Base-by-base conservation (phyloP, 768 basidiomycete species). In the Chalciporus pseudorubinellus region DNA sequence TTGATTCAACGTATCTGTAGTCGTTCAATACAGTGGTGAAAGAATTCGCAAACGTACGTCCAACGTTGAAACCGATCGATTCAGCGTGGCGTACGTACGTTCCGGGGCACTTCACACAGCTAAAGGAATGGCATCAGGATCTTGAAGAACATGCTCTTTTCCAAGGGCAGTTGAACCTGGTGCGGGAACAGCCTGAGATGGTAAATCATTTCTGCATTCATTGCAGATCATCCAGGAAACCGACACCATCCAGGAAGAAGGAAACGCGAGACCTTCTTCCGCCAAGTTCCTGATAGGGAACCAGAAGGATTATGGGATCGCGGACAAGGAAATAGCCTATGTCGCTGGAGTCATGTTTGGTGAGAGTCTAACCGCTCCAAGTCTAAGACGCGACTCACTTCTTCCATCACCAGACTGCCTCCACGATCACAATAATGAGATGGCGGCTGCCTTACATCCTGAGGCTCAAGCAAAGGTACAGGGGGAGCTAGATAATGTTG, bases 391-490 rank as follows among this genome's bases (percentile, higher is more conserved):
- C n/a, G n/a, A n/a, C n/a, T n/a, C n/a, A n/a, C n/a, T n/a, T n/a
- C n/a, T n/a, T n/a, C n/a, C n/a, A n/a, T n/a, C n/a, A n/a, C n/a
- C n/a, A n/a, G 72, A 68, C 68, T 16, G 67, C 70, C 0, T 75
- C 79, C 3, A 80, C 77, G 0, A 81, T 83, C 44, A 76, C 75
- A 36, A 66, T 83, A 21, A 67, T 69, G n/a, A 68, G 28, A 73
- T 84, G 70, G 81, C 82, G 1, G 77, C 82, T 8, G 77, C 77
- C 2, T 69, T 70, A 39, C 76, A 79, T 53, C 78, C 79, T 0
- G 72, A 77, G 13, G 71, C 78, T 1, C 81, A 83, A 46, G 62
- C 60, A 2, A 69, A 55, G 22, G 77, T n/a, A n/a, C n/a, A n/a
- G n/a, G n/a, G n/a, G n/a, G n/a, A n/a, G n/a, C n/a, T n/a, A n/a